A percentile compares a stretch with the other conserved stretches of the same genome.
Conservation (phyloP, 495 filamentous ascomycete genomes). For the Xylaria sp. region DNA sequence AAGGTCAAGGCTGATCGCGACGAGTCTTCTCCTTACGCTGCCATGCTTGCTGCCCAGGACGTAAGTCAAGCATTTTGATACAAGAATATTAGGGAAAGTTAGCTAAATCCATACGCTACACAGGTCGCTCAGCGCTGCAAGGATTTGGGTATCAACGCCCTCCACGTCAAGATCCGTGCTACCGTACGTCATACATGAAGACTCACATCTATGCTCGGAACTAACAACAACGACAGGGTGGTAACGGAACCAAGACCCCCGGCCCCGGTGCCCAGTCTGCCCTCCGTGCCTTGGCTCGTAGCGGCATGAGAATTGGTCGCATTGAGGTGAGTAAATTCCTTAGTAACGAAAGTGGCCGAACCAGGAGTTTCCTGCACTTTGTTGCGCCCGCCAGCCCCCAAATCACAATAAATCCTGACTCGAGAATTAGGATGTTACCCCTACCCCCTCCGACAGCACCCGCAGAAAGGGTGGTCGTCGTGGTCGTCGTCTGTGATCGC, state of each 20-base stretch:
- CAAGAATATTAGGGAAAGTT: not conserved
- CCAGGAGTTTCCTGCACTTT: not conserved
- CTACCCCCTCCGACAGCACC: slow-evolving; percentile 97
- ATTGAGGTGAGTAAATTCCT: slow-evolving; percentile 65
- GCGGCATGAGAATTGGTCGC: slow-evolving; percentile 98
- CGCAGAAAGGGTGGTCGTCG: slow-evolving; percentile 99
- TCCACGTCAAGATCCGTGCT: slow-evolving; percentile 99
- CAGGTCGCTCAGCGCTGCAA: slow-evolving; percentile 89
- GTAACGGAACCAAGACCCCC: slow-evolving; percentile 99
- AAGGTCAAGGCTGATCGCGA: slow-evolving; percentile 99
- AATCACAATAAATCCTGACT: not conserved
- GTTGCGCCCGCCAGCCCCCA: not conserved
- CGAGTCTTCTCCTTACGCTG: slow-evolving; percentile 98
- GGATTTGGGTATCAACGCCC: slow-evolving; percentile 97
- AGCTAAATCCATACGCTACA: not conserved
- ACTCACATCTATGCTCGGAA: not conserved
- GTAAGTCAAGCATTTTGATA: slow-evolving; percentile 39
- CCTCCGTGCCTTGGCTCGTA: slow-evolving; percentile 96
- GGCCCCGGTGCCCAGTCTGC: slow-evolving; percentile 98
- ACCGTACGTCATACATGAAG: slow-evolving; percentile 76
- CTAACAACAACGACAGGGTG: slow-evolving; percentile 39
- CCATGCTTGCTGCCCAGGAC: slow-evolving; percentile 98
- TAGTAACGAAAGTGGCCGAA: not conserved
- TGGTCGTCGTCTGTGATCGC: slow-evolving; percentile 95
- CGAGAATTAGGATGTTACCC: slow-evolving; percentile 78